Base-by-base conservation (phyloP, 139 green algal species). In the Microglena sp. region DNA sequence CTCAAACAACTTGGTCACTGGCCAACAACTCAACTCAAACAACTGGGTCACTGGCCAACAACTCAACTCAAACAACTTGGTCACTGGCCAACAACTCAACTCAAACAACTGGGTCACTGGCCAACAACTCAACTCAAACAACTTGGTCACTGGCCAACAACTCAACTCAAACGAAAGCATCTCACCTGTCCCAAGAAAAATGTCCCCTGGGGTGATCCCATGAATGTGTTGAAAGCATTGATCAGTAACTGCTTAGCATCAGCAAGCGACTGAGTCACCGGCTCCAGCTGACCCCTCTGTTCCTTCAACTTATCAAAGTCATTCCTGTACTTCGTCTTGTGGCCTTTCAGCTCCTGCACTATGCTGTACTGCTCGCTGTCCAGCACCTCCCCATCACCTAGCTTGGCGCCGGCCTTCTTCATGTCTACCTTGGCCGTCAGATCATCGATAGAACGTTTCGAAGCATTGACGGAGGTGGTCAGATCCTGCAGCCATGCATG, bases 301-400 rank as follows among this genome's bases (percentile, higher is more conserved):
- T 74, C 71, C 67, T 81, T 82, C 44, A 89, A 62, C 24, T 40
- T n/a, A 58, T 89, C 80, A 62, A 86, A 87, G 22, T 72, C 70
- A 18, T 46, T 63, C 27, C 78, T 71, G 73, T 86, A 86, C 53
- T 55, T 76, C 8, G 56, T n/a, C 24, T 63, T 36, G 5, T 8
- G 21, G 18, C 7, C 26, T 28, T 63, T 63, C 18, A 63, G 56
- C 21, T 63, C 26, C 61, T 78, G 67, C 33, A 78, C 30, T 15
- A 83, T 33, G 29, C 71, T 36, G 44, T 85, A 82, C 58, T 77
- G 45, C 67, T 87, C 79, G 24, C 46, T 64, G 64, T 86, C 80
- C 53, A 84, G 43, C 40, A 80, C 60, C 33, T 76, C 76, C 4
- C 33, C 56, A 22, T 74, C 56, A 26, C 29, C 62, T 18, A 46